Base-by-base conservation (phyloP, 176 grass and related monocot species). In the Cenchrus purpureus region DNA sequence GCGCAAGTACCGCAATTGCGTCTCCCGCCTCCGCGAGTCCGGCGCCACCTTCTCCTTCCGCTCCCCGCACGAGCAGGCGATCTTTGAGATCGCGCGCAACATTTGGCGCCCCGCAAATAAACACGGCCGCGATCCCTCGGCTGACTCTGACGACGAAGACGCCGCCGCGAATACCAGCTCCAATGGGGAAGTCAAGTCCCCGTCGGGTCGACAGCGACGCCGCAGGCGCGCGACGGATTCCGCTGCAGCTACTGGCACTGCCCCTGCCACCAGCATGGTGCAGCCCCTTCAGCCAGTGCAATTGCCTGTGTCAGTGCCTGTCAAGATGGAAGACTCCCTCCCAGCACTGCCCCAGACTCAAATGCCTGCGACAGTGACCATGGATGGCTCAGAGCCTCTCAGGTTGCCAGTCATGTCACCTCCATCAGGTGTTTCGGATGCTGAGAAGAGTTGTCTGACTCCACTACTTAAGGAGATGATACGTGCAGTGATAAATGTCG, bases 1-100 rank as follows among this genome's bases (percentile, higher is more conserved):
- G 88, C 94, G 94, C 86, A 99, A 99, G 88, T 99, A 99, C 90
- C 91, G 91, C 73, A 99, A 94, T 56, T 94, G 94, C 74, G 94
- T 95, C 58, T 70, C 76, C 69, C 87, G 94, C 44, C 91, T 99
- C 78, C 91, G 96, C 17, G 88, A 86, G 51, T 83, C 84, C 44
- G 93, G 87, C 50, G 71, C 60, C 8, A n/a, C 77, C 63, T 98
- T 98, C 80, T 67, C 87, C 87, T 98, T 95, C 80, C 89, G 89
- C 54, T 92, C 91, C 13, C 82, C 93, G 56, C 96, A 98, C 69
- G 96, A 98, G 87, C 89, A 91, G 85, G 87, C 91, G 56, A 90
- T 98, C 46, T 98, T 93, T 70, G 93, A 98, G 78, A 98, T 98
- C 68, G 91, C 96, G 20, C 85, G 93, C 68, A 92, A 98, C 78